Conservation (phyloP, 179 eudicot genomes). For the Nepenthes alata region DNA sequence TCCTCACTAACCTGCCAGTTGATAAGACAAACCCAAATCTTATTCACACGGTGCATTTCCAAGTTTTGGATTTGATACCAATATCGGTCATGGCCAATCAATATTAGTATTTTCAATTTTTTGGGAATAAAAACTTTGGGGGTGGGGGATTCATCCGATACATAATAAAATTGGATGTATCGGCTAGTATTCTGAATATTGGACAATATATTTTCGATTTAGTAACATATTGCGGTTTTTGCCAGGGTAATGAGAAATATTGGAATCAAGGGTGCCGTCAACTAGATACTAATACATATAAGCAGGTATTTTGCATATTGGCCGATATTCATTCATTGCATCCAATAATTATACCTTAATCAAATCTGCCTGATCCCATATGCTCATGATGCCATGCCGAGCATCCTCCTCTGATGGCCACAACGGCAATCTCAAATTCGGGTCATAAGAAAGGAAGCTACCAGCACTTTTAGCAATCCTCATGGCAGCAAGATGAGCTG, state of each 20-base stretch:
- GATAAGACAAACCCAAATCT: neutral
- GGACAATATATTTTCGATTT: too few species aligned
- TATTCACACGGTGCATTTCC: too few species aligned
- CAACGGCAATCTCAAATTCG: slow-evolving; percentile 52
- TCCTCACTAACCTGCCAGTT: slow-evolving; percentile 64
- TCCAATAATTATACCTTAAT: slow-evolving; percentile 33
- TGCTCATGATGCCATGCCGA: slow-evolving; percentile 50
- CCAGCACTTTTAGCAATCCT: slow-evolving; percentile 47
- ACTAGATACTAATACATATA: too few species aligned
- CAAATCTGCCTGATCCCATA: slow-evolving; percentile 69
- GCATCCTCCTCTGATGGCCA: slow-evolving; percentile 73
- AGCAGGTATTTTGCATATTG: too few species aligned
- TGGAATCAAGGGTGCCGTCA: neutral
- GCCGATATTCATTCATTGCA: neutral
- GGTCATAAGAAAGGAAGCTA: slow-evolving; percentile 54
- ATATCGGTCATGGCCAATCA: too few species aligned
- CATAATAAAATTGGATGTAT: too few species aligned
- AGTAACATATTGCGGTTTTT: too few species aligned
- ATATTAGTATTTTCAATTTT: too few species aligned
- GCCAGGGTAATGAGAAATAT: neutral
- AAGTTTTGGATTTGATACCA: too few species aligned
- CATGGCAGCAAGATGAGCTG: slow-evolving; percentile 65
- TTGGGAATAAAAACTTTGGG: too few species aligned
- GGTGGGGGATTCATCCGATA: too few species aligned
- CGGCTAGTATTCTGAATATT: too few species aligned